Base-by-base conservation (phyloP, 257 asterid genomes). In the Cinchona pubescens region DNA sequence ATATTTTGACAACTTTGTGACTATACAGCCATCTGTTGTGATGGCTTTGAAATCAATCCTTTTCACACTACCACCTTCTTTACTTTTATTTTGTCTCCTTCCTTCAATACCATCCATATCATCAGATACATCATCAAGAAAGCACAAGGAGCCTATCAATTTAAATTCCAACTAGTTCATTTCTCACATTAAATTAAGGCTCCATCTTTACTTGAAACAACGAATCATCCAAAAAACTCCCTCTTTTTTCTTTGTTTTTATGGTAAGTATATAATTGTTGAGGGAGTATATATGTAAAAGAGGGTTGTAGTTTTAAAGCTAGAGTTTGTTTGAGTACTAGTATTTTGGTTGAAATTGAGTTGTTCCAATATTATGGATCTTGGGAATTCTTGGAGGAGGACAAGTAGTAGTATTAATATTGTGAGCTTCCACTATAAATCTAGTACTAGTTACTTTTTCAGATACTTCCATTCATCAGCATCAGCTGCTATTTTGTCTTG, bases 371-470 rank as follows among this genome's bases (percentile, higher is more conserved):
- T 16, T 67, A 84, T 83, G 93, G 85, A 85, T 86, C 85, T 83
- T 80, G 77, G 81, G 56, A 59, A 77, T 72, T 70, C 72, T 64
- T 75, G 72, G 53, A n/a, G 16, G 75, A 55, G 51, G 59, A 51
- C n/a, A n/a, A 75, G 45, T 82, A 35, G 58, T 48, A 65, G 51
- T 38, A 37, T 23, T 58, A 75, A 40, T 82, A 37, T 49, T 61
- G 81, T 81, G 86, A 86, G 83, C 86, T 85, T 78, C 90, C 87
- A 78, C 84, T 73, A 74, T 74, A 77, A 74, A 68, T 75, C 79
- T 74, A 77, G 68, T 84, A 37, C 72, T 62, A 23, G 30, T 55
- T 74, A 82, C 80, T 55, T 67, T 75, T 80, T 73, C 83, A 71
- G 81, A 82, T 67, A 60, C 87, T 60, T 71, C 79, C 51, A 72